phyloP scores from a whole-genome alignment of 768 basidiomycete species.

The Sarcomyxa edulis region DNA sequence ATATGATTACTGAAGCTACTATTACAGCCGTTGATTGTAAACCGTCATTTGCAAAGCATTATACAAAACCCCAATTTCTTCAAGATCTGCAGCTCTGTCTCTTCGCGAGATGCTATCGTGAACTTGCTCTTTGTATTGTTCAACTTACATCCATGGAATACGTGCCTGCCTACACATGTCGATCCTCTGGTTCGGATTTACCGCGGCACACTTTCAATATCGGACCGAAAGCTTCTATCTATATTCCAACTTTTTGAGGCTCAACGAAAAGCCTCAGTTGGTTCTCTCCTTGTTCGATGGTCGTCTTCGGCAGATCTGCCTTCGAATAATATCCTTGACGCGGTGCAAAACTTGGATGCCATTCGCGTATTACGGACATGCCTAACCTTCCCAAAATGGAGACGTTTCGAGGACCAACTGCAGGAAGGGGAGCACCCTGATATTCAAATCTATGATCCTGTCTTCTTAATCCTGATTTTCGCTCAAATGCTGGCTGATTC shows the following conservation, averaged over 20 bases:
- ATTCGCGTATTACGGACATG: slow-evolving; percentile 64
- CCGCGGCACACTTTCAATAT: slow-evolving; percentile 56
- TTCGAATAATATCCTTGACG: slow-evolving; percentile 52
- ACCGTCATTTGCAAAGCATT: slow-evolving; percentile 70
- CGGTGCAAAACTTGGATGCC: slow-evolving; percentile 68
- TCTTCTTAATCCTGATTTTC: slow-evolving; percentile 67
- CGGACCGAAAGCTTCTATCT: slow-evolving; percentile 66
- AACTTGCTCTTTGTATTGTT: slow-evolving; percentile 64
- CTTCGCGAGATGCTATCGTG: slow-evolving; percentile 42
- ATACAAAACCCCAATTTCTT: slow-evolving; percentile 66
- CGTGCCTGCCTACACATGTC: slow-evolving; percentile 81
- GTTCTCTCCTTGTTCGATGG: slow-evolving; percentile 64
- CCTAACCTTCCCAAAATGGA: slow-evolving; percentile 64
- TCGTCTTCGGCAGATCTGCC: slow-evolving; percentile 38
- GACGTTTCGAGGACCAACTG: slow-evolving; percentile 38
- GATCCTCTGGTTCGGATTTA: slow-evolving; percentile 76
- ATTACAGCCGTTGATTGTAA: slow-evolving; percentile 59
- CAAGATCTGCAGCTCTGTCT: slow-evolving; percentile 28
- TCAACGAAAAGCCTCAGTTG: slow-evolving; percentile 60
- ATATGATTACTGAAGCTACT: slow-evolving; percentile 11
- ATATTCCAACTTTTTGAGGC: slow-evolving; percentile 77
- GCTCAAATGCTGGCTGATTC: slow-evolving; percentile 58
- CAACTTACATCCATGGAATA: slow-evolving; percentile 69
- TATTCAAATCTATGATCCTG: slow-evolving; percentile 67
- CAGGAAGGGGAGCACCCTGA: slow-evolving; percentile 24